Conservation (phyloP, 495 filamentous ascomycete genomes). For the Hypoxylon lienhwacheense region DNA sequence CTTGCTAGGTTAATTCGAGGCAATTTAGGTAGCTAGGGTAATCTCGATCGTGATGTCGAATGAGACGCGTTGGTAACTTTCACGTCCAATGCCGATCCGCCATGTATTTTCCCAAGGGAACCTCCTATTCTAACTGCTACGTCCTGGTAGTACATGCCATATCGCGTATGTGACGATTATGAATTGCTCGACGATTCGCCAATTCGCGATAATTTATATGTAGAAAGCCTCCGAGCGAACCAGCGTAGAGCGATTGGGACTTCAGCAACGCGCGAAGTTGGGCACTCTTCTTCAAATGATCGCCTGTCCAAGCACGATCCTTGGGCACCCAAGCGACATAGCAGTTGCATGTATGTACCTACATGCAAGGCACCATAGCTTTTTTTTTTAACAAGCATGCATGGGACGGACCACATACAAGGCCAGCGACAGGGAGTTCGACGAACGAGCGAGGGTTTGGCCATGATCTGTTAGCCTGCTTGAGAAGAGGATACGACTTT, state of each 20-base stretch:
- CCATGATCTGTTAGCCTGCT: conserved; percentile 29
- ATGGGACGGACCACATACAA: conserved; percentile 25
- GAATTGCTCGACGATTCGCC: conserved; percentile 1
- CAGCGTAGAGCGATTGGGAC: conserved; percentile 12
- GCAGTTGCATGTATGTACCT: too few relatives aligned
- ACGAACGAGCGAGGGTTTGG: conserved; percentile 3
- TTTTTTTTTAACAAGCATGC: conserved; percentile 25
- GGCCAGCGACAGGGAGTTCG: conserved; percentile 1
- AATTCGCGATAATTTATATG: conserved; percentile 5
- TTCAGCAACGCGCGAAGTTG: conserved; percentile 15
- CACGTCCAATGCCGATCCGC: conserved; percentile 13
- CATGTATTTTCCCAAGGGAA: conserved; percentile 11
- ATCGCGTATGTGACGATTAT: not conserved
- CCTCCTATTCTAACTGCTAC: conserved; percentile 13
- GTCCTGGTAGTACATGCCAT: conserved; percentile 1
- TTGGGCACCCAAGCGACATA: conserved; percentile 18
- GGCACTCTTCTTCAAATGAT: conserved; percentile 8
- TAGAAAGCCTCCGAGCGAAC: conserved; percentile 4
- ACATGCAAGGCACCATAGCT: conserved; percentile 34
- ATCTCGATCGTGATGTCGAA: conserved; percentile 18
- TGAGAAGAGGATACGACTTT: conserved; percentile 25
- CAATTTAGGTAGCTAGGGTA: conserved; percentile 7
- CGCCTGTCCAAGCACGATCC: conserved; percentile 21
- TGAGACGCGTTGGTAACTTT: conserved; percentile 12
- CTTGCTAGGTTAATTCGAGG: conserved; percentile 10